These are phyloP conservation scores for Echeveria elegans DNA, from an alignment of 164 flowering plant species.

Conservation along the genomic window DNA sequence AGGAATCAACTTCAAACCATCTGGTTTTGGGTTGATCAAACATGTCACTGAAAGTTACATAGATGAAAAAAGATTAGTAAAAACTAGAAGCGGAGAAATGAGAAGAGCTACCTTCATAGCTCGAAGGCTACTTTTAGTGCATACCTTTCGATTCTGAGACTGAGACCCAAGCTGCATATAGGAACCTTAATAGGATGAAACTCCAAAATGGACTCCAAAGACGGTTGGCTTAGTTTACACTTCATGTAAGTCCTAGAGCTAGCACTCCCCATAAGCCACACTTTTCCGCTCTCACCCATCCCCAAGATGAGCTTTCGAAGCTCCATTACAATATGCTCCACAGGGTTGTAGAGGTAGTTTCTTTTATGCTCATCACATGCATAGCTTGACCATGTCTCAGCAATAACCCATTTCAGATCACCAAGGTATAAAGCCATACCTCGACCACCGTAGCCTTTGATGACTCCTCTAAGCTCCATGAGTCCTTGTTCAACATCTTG, in stretches of 20 bases:
- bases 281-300: conserved; percentile 32
- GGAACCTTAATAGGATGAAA: conserved; percentile 61
- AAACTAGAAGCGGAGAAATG: neutral
- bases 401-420: conserved; percentile 69
- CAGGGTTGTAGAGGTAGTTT: conserved; percentile 31
- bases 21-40: conserved; percentile 30
- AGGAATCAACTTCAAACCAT: conserved; percentile 27
- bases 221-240: conserved; percentile 57
- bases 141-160: conserved; percentile 61
- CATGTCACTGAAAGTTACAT: conserved; percentile 22
- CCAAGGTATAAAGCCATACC: conserved; percentile 67
- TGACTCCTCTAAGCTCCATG: conserved; percentile 39
- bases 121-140: neutral
- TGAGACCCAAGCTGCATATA: conserved; percentile 52
- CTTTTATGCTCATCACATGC: conserved; percentile 28
- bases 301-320: conserved; percentile 47
- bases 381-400: conserved; percentile 45
- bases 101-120: neutral
- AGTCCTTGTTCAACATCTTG: conserved; percentile 60
- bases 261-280: conserved; percentile 65
- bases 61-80: neutral
- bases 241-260: conserved; percentile 52
- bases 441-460: conserved; percentile 38
- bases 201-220: conserved; percentile 54
- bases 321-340: conserved; percentile 63